These are phyloP conservation scores for Carex kokanica DNA, from an alignment of 176 grass and related monocot genomes.

Conservation along the genomic window DNA sequence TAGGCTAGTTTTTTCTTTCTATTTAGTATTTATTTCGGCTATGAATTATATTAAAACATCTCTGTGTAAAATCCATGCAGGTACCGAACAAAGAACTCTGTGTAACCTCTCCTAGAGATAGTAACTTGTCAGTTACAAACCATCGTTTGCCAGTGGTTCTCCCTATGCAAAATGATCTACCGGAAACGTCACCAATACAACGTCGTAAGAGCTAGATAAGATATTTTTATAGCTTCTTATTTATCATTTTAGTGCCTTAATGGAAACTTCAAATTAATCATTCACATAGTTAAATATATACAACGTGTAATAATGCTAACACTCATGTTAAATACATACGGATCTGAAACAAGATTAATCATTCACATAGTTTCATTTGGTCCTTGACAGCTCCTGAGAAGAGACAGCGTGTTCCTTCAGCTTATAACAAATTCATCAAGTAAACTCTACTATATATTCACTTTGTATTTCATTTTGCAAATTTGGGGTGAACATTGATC, in stretches of 20 bases:
- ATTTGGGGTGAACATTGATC: no score
- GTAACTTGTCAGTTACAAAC: constrained; percentile 37
- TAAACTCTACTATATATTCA: no score
- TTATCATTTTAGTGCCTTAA: neutral
- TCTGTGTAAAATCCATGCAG: constrained; percentile 28
- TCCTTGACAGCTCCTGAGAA: no score
- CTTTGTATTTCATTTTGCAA: no score
- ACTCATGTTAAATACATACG: no score
- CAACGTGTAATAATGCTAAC: no score
- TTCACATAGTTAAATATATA: constrained; percentile 2
- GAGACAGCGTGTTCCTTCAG: no score
- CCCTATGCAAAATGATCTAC: constrained; percentile 43
- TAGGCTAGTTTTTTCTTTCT: neutral
- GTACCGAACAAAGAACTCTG: constrained; percentile 42
- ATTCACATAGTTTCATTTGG: no score
- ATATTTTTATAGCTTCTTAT: neutral
- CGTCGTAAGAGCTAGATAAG: constrained; percentile 33
- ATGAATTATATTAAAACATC: neutral
- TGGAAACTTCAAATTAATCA: neutral
- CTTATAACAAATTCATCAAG: no score
- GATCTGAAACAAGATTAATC: no score
- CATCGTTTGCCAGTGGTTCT: constrained; percentile 32
- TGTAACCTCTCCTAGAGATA: constrained; percentile 33
- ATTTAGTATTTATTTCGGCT: neutral
- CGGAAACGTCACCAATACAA: constrained; percentile 44